Base-by-base conservation (phyloP, 331 rosid species). In the Rosa hybrid region DNA sequence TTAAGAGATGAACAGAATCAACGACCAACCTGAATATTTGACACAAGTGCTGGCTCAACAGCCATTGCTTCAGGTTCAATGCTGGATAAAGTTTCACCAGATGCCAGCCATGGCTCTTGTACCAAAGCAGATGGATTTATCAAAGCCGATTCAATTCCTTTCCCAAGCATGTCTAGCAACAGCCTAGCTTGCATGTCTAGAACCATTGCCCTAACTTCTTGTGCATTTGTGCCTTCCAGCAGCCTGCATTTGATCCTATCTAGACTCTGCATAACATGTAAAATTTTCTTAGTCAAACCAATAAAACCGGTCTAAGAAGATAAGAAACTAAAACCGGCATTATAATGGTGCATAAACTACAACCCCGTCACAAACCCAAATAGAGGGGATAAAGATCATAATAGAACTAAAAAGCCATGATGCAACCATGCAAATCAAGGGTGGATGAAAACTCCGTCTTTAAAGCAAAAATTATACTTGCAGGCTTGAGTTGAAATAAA, bases 111-210 rank as follows among this genome's bases (percentile, higher is more conserved):
- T 41, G 97, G 97, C 81, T 94, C 97, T 76, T 94, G 74, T 81
- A 92, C 88, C 78, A 92, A 86, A 80, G 91, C 97, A 54, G 96
- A 92, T 68, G 97, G 97, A 76, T 90, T 89, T 78, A 89, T 78
- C 80, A 94, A 84, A 42, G 98, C 97, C 51, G 98, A 94, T 76
- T 94, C 98, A 76, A 94, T 94, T 83, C 98, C 98, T 70, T 91
- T 94, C 79, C 97, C 98, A 78, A 94, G 92, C 97, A 94, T 92
- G 86, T 94, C 97, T 83, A 94, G 89, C 86, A 94, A 88, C 86
- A 94, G 80, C 87, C 98, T 89, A 20, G 98, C 98, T 90, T 94
- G 98, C 98, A 94, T 94, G 81, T 94, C 98, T 78, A 94, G 87
- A 88, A 94, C 97, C 95, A 91, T 92, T 38, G 97, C 98, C 87